Evolutionary conservation across 1,284 basidiomycete species (phyloP), one percentile per base, ranked within the genome.

Genomic region (Puccinia hordei): DNA sequence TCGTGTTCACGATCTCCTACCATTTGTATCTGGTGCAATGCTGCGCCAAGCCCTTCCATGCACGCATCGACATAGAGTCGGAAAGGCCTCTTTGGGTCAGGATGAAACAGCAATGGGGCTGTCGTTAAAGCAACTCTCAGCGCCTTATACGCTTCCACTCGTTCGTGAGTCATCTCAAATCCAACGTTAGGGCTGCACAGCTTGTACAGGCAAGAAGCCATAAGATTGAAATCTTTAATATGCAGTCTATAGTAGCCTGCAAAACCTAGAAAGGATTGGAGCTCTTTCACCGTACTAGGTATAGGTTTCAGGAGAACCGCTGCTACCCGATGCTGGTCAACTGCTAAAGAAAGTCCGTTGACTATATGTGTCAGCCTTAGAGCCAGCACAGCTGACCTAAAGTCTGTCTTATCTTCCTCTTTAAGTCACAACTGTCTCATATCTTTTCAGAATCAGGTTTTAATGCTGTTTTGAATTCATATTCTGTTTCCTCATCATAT

Each of bases 261-360:
- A 35, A 74, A 59, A 0, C 73, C 73, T 33, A 74, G 15, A 13
- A 74, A 74, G 6, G 22, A 27, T 65, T 44, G 38, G 30, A 30
- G 33, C 27, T 75, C 55, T 33, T 75, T 75, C 0, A 75, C 44
- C 3, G 27, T 27, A 27, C 24, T n/a, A 13, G 44, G 73, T 12
- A 61, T 13, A 0, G 51, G 51, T 59, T 59, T 61, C 17, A 35
- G 13, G 3, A 59, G n/a, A 19, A 74, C 27, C 2, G 51, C 73
- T 35, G 51, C 55, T 61, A 61, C 55, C 22, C 57, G 57, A 12
- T 61, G 57, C 15, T 74, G 51, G 15, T 74, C 73, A 8, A 74
- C 44, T 5, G 12, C 24, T 15, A 74, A 9, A 1, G 17, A 10
- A 1, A 74, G 22, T 1, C 73, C 73, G 2, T 49, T 38, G 17